A percentile compares a stretch with the other conserved stretches of the same genome.
These are phyloP conservation scores for Coniochaeta pulveracea DNA, from an alignment of 2,329 filamentous ascomycete genomes.

Conservation along the genomic window DNA sequence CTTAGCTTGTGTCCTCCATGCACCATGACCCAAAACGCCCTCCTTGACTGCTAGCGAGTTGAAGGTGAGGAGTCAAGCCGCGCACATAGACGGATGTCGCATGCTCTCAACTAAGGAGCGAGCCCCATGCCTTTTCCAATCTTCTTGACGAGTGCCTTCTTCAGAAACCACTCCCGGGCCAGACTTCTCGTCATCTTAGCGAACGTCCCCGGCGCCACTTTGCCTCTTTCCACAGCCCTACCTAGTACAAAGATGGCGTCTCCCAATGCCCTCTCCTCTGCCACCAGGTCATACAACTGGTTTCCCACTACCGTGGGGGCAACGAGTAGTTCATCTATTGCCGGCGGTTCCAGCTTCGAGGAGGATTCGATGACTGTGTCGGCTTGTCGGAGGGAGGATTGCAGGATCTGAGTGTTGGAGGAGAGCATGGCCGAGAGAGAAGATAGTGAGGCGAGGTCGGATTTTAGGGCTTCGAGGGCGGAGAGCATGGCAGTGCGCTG, in stretches of 20 bases:
- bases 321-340: constrained; percentile 85
- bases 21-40: too few species aligned
- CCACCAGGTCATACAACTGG: constrained; percentile 80
- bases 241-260: constrained; percentile 80
- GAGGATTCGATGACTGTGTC: constrained; percentile 67
- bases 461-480: constrained; percentile 58
- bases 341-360: constrained; percentile 56
- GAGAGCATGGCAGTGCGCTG: constrained; percentile 68
- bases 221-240: constrained; percentile 60
- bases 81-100: neutral
- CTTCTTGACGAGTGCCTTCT: constrained; percentile 71
- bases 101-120: constrained; percentile 14
- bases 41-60: too few species aligned
- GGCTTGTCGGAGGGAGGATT: constrained; percentile 65
- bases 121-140: constrained; percentile 69
- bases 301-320: constrained; percentile 87
- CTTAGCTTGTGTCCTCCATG: too few species aligned
- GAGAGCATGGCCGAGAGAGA: constrained; percentile 60
- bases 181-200: constrained; percentile 65
- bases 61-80: too few species aligned
- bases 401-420: constrained; percentile 69
- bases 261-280: constrained; percentile 76
- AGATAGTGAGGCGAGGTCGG: constrained; percentile 61
- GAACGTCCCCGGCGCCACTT: constrained; percentile 62
- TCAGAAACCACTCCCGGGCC: constrained; percentile 71